A percentile compares a stretch with the other conserved stretches of the same genome.
phyloP scores from a whole-genome alignment of 495 filamentous ascomycete genomes.

The Aspergillus coremiiformis region DNA sequence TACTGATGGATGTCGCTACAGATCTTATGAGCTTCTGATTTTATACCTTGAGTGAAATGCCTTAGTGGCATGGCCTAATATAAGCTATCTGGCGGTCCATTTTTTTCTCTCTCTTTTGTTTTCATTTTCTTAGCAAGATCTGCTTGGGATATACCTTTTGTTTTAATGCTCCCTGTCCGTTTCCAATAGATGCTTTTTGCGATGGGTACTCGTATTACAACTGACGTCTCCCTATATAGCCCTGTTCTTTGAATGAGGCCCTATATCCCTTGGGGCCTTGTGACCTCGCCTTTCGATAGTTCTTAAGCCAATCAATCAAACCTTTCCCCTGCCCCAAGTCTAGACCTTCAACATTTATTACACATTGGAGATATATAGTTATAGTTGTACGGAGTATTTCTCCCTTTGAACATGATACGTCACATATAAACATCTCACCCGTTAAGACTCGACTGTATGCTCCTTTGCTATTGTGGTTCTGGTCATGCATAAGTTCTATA shows the following conservation, averaged over 20 bases:
- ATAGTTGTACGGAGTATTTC: too few relatives aligned
- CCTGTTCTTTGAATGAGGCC: too few relatives aligned
- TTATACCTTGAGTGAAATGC: background rate
- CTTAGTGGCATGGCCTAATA: background rate
- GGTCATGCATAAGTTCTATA: too few relatives aligned
- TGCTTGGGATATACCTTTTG: background rate
- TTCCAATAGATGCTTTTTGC: background rate
- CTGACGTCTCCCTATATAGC: background rate
- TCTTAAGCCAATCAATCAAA: too few relatives aligned
- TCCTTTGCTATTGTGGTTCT: too few relatives aligned
- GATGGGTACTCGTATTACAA: background rate
- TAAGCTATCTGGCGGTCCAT: background rate
- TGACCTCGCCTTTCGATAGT: too few relatives aligned
- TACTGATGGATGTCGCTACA: slow-evolving; percentile 20
- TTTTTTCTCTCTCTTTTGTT: background rate
- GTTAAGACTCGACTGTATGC: too few relatives aligned
- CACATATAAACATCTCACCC: too few relatives aligned
- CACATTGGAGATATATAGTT: background rate
- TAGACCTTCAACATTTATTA: too few relatives aligned
- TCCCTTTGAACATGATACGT: too few relatives aligned
- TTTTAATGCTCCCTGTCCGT: background rate
- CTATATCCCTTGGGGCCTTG: too few relatives aligned
- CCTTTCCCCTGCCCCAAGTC: too few relatives aligned
- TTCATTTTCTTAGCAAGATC: background rate
- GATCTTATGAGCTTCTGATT: slow-evolving; percentile 62